Evolutionary conservation across 805 yeast species (phyloP).

Genomic region (Pichia eremophila): DNA sequence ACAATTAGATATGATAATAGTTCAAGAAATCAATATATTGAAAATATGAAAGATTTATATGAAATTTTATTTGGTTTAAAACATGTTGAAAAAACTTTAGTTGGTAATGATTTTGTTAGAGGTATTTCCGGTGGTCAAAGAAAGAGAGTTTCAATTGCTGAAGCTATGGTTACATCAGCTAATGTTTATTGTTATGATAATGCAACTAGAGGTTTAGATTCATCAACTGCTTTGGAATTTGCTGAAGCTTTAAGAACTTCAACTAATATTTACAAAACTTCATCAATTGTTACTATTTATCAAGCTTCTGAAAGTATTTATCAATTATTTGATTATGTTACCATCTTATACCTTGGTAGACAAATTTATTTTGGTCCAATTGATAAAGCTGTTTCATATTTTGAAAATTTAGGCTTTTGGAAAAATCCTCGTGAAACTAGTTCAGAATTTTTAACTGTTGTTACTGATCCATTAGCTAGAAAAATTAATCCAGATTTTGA

Average conservation of each 20-base stretch:
- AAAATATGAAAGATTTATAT: constrained; percentile 35
- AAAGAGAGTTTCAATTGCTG: constrained; percentile 63
- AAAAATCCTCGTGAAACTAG: constrained; percentile 60
- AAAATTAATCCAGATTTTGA: constrained; percentile 32
- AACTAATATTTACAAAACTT: constrained; percentile 43
- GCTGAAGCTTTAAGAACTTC: constrained; percentile 50
- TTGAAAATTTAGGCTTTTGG: constrained; percentile 50
- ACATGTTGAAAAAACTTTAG: constrained; percentile 53
- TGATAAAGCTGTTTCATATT: constrained; percentile 42
- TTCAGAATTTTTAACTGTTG: constrained; percentile 57
- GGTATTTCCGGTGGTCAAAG: constrained; percentile 71
- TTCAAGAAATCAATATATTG: constrained; percentile 31
- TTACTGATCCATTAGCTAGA: constrained; percentile 62
- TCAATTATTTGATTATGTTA: constrained; percentile 51
- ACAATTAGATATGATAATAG: constrained; percentile 30
- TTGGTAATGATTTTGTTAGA: constrained; percentile 57
- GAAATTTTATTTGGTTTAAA: constrained; percentile 48
- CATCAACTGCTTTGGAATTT: constrained; percentile 65
- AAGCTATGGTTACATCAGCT: constrained; percentile 46
- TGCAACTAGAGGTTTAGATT: constrained; percentile 63
- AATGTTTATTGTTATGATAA: constrained; percentile 57
- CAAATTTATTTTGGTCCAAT: constrained; percentile 55
- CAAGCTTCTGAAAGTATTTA: constrained; percentile 62
- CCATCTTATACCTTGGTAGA: constrained; percentile 49
- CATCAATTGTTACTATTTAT: constrained; percentile 59